These are phyloP conservation scores for Aspergillus sclerotiicarbonarius DNA, from an alignment of 495 filamentous ascomycete genomes.

Conservation along the genomic window DNA sequence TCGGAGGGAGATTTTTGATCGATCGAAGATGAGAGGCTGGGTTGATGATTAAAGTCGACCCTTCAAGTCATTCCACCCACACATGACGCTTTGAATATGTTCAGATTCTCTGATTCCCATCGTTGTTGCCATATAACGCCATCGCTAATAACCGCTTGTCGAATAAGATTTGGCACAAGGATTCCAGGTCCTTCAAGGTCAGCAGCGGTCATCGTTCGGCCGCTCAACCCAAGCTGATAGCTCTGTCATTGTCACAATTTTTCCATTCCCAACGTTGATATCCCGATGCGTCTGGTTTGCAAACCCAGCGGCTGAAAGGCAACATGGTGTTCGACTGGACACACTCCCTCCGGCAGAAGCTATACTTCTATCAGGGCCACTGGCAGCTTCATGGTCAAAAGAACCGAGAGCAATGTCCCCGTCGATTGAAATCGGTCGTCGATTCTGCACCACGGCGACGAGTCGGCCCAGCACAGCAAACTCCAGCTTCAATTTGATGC, in stretches of 20 bases:
- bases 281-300: neutral
- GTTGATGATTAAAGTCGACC: neutral
- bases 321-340: neutral
- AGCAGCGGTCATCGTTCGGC: neutral
- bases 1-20: conserved; percentile 41
- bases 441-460: conserved; percentile 38
- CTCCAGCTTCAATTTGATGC: conserved; percentile 64
- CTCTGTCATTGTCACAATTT: conserved; percentile 20
- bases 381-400: conserved; percentile 22
- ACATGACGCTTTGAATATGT: neutral
- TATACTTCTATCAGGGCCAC: neutral
- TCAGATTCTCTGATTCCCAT: too few species aligned
- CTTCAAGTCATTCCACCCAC: neutral
- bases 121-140: too few species aligned
- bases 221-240: conserved; percentile 19
- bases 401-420: conserved; percentile 21
- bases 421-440: conserved; percentile 27
- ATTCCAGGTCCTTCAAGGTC: conserved; percentile 3
- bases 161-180: neutral
- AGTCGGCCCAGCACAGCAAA: conserved; percentile 58
- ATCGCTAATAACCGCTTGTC: neutral
- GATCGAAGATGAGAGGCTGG: conserved; percentile 20
- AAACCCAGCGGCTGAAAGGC: neutral
- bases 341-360: neutral
- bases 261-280: conserved; percentile 12